Evolutionary conservation across 116 monocot genomes (phyloP), one percentile per base, ranked within the genome.

Genomic region (Posidonia oceanica): DNA sequence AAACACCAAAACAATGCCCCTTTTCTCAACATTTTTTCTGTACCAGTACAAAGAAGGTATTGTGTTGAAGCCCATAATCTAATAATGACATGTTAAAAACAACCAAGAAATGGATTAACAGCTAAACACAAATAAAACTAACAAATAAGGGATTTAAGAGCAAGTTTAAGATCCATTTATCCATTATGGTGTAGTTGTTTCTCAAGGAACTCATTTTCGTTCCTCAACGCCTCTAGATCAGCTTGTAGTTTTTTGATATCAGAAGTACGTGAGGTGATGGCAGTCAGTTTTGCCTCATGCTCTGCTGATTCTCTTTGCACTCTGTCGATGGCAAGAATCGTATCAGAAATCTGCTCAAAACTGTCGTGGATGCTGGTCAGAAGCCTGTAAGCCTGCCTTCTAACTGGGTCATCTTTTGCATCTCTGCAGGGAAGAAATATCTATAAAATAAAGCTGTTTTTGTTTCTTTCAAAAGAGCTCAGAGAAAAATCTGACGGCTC

Each of bases 191-290:
- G 48, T 8, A 10, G 7, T 10, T 48, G 60, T 60, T 74, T 72
- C 74, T 76, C 79, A 18, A 83, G 66, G 0, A 74, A 38, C 48
- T 79, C 76, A 66, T 83, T 83, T 73, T 83, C 79, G 67, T 59
- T 79, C 58, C 61, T 73, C n/a, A 83, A 70, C 4, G 73, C 79
- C 62, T 79, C 79, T 42, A 83, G 75, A 71, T 83, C 83, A 55
- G 70, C 40, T 68, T 83, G 79, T 59, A 83, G 76, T 67, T 76
- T 83, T 29, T 76, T 16, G 17, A 79, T 74, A 57, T 79, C 79
- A 63, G 63, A 8, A 36, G 56, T 51, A 41, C 74, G 83, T 5
- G 79, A 79, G 29, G 67, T 73, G 41, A 76, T 65, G 44, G 69
- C 41, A 48, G 70, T 55, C 12, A 79, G 73, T 55, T 79, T 83